Evolutionary conservation across 257 asterid genomes (phyloP), one percentile per base, ranked within the genome.

Genomic region (Rehmannia glutinosa): DNA sequence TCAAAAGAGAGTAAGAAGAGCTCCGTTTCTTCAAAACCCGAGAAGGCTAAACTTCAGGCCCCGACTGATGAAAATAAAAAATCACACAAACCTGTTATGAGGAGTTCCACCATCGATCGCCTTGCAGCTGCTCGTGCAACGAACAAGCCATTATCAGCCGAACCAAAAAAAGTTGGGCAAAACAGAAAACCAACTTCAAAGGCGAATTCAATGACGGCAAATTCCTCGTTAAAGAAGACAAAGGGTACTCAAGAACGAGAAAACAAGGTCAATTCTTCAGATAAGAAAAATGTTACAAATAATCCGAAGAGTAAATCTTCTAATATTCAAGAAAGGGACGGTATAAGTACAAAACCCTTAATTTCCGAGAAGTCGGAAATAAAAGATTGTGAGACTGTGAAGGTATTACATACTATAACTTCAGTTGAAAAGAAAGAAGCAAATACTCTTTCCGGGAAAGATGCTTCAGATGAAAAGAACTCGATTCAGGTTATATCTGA

Each of bases 51-150:
- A 75, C 72, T 25, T 45, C 61, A 66, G 43, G 78, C 73, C 57
- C 33, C 81, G 25, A 28, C 49, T 27, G 78, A 68, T 61, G 85
- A 81, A 72, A 80, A 57, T 24, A 74, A 81, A 45, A 77, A 73
- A 32, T 23, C 64, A 32, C 42, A 57, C 2, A 89, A 83, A 62
- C 69, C 87, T 12, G 81, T 87, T 52, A 70, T 69, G 52, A 80
- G 82, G 74, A 85, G 75, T 58, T 83, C 89, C 73, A 84, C 96
- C 21, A 77, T 80, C 9, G 83, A 82, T 55, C 92, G 95, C 70
- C 90, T 89, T 25, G 79, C 96, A 9, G 78, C 90, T 80, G 73
- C 92, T 39, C 80, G 90, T n/a, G 55, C 85, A 17, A 70, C 74
- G n/a, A 74, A 63, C 69, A 56, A 68, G 70, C 72, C 36, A 36